Evolutionary conservation across 1,139 yeast species (phyloP).

Genomic region (Pneumocystis wakefieldiae): DNA sequence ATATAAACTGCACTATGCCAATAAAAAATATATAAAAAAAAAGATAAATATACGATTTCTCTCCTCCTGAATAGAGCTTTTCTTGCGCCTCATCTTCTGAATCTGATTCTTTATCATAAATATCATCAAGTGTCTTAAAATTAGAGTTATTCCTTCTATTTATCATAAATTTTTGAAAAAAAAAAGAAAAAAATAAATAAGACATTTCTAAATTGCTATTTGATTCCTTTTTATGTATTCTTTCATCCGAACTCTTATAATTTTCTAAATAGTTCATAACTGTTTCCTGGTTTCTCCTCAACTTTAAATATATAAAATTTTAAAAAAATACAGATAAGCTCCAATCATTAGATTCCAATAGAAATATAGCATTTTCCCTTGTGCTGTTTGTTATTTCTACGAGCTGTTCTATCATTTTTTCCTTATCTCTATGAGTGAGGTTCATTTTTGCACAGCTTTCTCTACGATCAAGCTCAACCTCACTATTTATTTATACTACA

Average conservation of each 20-base stretch:
- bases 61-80: slow-evolving; percentile 70
- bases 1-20: slow-evolving; percentile 64
- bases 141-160: slow-evolving; percentile 26
- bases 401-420: slow-evolving; percentile 36
- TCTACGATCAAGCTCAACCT: neutral
- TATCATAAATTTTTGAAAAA: slow-evolving; percentile 18
- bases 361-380: slow-evolving; percentile 31
- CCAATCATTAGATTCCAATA: slow-evolving; percentile 29
- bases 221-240: slow-evolving; percentile 9
- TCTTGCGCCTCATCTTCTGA: slow-evolving; percentile 38
- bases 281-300: slow-evolving; percentile 13
- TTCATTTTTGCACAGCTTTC: neutral
- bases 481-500: neutral
- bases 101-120: slow-evolving; percentile 27
- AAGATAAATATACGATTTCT: slow-evolving; percentile 30
- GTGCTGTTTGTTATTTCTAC: slow-evolving; percentile 35
- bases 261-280: slow-evolving; percentile 20
- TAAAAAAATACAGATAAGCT: slow-evolving; percentile 23
- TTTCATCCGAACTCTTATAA: slow-evolving; percentile 5
- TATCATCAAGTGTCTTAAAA: slow-evolving; percentile 32
- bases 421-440: slow-evolving; percentile 7
- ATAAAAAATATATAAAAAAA: neutral
- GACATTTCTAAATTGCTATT: slow-evolving; percentile 8
- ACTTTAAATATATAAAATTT: neutral
- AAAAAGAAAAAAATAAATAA: slow-evolving; percentile 1